Base-by-base conservation (phyloP, 805 yeast genomes). In the Metschnikowia lunata region DNA sequence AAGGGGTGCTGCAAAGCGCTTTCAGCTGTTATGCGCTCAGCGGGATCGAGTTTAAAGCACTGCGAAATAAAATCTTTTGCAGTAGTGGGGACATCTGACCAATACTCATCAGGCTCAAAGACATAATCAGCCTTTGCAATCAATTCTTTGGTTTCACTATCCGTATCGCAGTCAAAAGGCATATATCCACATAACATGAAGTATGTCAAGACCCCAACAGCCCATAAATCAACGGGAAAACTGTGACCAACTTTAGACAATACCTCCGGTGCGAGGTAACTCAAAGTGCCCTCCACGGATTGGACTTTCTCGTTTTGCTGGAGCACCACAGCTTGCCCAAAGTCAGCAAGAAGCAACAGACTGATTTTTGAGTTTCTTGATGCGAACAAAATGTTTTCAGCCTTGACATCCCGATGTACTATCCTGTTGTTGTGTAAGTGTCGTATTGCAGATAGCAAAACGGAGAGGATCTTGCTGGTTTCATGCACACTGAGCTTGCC, bases 101-200 rank as follows among this genome's bases (percentile, higher is more conserved):
- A 76, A 56, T 77, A 73, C 49, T 73, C 76, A 5, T 70, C 75
- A n/a, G 86, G 85, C 47, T 80, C 84, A 50, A 79, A 80, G 44
- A 69, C 66, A 55, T 69, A 82, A 47, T 83, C 84, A n/a, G 75
- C 80, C 11, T 59, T 66, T 18, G 57, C 45, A n/a, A 84, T 83
- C 30, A 87, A 85, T 34, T 78, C 74, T 53, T 74, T 71, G 10
- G 88, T 86, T 56, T 84, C 89, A 1, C 73, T 75, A 33, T 82
- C 82, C 6, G 79, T 74, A 40, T 83, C 89, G 50, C 89, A 79
- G 54, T 84, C 90, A 60, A 84, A 84, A 1, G 91, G 91, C 64
- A 84, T 78, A 57, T 83, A 85, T 2, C 90, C 90, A 48, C 84
- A 74, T 12, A 82, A 71, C 74, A 83, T 74, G 54, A 84, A 83